Percentiles rank a stretch among this genome's conserved stretches.
phyloP scores from a whole-genome alignment of 108 stramenopile species.

The Cafeteria roenbergensis region DNA sequence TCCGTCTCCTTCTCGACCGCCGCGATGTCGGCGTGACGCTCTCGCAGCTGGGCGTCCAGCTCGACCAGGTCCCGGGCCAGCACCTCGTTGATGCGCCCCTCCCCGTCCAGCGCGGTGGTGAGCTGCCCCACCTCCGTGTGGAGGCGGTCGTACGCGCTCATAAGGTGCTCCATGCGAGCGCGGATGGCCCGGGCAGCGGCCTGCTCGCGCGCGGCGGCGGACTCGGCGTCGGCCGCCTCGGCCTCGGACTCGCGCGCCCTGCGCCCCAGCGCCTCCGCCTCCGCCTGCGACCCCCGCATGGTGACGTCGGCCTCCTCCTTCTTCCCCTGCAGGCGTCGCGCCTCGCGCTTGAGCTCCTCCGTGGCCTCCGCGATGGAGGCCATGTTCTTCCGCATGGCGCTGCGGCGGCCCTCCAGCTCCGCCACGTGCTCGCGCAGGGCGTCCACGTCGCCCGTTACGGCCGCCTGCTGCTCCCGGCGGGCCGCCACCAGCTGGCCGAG shows the following conservation, averaged over 20 bases:
- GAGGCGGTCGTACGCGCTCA: slow-evolving; percentile 2
- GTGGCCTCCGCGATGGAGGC: neutral
- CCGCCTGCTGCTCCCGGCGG: neutral
- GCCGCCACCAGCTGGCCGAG: neutral
- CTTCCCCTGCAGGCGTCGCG: neutral
- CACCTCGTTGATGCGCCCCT: slow-evolving; percentile 7
- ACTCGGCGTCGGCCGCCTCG: slow-evolving; percentile 3
- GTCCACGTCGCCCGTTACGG: slow-evolving; percentile 5
- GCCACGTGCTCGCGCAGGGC: slow-evolving; percentile 2
- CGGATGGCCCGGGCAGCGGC: neutral
- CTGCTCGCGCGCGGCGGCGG: neutral
- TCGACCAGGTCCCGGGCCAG: slow-evolving; percentile 14
- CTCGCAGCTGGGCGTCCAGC: neutral
- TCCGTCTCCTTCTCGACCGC: neutral
- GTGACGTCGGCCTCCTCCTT: slow-evolving; percentile 11
- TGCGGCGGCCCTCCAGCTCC: slow-evolving; percentile 1
- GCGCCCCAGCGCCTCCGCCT: slow-evolving; percentile 1
- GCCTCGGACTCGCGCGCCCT: neutral
- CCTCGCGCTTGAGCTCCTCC: slow-evolving; percentile 10
- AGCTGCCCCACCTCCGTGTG: neutral
- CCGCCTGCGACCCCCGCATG: neutral
- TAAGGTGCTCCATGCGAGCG: slow-evolving; percentile 5
- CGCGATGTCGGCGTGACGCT: neutral
- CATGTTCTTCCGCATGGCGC: slow-evolving; percentile 2
- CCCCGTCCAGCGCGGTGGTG: neutral